Conservation (phyloP, 2,329 filamentous ascomycete genomes). For the Cylindrodendrum hubeiense region DNA sequence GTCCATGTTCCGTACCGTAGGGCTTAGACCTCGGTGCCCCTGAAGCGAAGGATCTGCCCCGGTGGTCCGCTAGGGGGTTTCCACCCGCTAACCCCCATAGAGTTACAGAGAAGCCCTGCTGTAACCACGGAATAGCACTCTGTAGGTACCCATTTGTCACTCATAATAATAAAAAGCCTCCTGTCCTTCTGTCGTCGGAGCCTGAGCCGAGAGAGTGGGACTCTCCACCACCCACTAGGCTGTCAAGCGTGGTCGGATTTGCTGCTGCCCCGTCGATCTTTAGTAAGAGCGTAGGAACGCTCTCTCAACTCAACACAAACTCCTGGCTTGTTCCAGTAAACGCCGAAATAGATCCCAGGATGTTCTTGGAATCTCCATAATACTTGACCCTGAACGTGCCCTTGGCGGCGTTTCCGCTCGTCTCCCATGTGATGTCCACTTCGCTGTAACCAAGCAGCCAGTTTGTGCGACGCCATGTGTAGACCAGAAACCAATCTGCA, state of each 20-base stretch:
- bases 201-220: too few species aligned
- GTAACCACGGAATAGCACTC: too few species aligned
- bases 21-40: not conserved
- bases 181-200: too few species aligned
- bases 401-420: conserved; percentile 57
- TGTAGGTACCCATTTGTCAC: too few species aligned
- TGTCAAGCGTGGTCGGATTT: too few species aligned
- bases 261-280: too few species aligned
- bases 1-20: not conserved
- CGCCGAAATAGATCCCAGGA: conserved; percentile 14
- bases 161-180: too few species aligned
- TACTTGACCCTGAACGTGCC: conserved; percentile 86
- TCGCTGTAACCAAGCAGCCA: conserved; percentile 80
- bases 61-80: not conserved
- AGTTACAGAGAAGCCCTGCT: too few species aligned
- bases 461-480: conserved; percentile 81
- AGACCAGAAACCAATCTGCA: conserved; percentile 86
- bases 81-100: not conserved
- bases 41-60: not conserved
- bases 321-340: conserved; percentile 21
- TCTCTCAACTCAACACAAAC: conserved; percentile 21
- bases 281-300: not conserved
- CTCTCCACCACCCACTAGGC: too few species aligned
- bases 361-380: conserved; percentile 81
- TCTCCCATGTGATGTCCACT: conserved; percentile 84